phyloP scores from a whole-genome alignment of 2,329 filamentous ascomycete species.

The Trichoderma koningiopsis region DNA sequence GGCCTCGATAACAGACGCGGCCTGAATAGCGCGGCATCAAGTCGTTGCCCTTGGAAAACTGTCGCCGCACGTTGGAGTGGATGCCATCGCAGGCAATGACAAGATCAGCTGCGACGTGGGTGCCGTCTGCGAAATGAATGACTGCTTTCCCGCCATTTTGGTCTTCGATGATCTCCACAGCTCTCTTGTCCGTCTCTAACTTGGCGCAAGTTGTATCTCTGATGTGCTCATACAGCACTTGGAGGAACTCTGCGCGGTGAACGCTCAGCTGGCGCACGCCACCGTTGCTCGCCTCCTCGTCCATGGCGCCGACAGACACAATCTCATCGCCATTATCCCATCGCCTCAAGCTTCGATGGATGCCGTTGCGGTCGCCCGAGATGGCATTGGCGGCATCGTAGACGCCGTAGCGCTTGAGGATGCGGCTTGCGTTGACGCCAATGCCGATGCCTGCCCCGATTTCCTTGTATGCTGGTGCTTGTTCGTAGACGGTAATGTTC shows the following conservation, averaged over 20 bases:
- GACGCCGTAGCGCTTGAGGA: constrained; percentile 21
- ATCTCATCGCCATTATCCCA: constrained; percentile 21
- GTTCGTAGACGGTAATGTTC: constrained; percentile 21
- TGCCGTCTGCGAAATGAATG: constrained; percentile 11
- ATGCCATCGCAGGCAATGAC: constrained; percentile 20
- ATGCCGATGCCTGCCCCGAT: constrained; percentile 20
- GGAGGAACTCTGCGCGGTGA: constrained; percentile 10
- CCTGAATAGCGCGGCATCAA: constrained; percentile 12
- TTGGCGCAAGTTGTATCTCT: neutral
- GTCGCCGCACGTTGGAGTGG: constrained; percentile 12
- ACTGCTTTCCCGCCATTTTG: neutral
- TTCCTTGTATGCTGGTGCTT: constrained; percentile 13
- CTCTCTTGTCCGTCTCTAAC: constrained; percentile 14
- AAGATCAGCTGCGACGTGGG: neutral
- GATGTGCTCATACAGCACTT: neutral
- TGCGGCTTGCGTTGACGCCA: constrained; percentile 17
- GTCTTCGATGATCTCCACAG: constrained; percentile 14
- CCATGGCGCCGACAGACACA: constrained; percentile 17
- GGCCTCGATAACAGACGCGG: constrained; percentile 16
- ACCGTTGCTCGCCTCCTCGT: constrained; percentile 3
- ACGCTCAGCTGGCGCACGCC: constrained; percentile 21
- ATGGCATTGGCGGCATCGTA: constrained; percentile 15
- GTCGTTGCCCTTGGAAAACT: constrained; percentile 1
- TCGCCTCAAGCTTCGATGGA: constrained; percentile 11
- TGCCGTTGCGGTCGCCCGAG: constrained; percentile 23